Evolutionary conservation across 805 yeast genomes (phyloP).

Genomic region (Suhomyces prunicola): DNA sequence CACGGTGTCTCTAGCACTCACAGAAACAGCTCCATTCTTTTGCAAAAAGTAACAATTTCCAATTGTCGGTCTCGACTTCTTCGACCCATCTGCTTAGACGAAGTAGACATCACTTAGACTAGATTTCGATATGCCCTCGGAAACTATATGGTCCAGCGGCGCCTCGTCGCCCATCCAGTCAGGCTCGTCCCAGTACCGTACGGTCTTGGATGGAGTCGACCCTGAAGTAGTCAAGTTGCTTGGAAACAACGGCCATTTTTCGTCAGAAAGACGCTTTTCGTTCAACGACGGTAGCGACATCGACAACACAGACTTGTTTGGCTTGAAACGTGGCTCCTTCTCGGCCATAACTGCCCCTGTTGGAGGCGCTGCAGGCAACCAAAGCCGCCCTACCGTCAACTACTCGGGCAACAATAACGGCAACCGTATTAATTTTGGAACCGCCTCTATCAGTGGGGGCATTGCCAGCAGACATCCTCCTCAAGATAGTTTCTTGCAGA

Average conservation of each 20-base stretch:
- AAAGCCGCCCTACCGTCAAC: conserved; percentile 12
- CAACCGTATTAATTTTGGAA: conserved; percentile 43
- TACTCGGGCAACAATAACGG: conserved; percentile 20
- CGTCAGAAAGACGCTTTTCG: conserved; percentile 35
- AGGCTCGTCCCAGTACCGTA: conserved; percentile 24
- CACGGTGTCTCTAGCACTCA: neutral
- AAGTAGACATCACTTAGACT: no score
- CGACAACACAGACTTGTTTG: conserved; percentile 39
- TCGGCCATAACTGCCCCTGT: conserved; percentile 48
- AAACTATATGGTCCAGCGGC: conserved; percentile 40
- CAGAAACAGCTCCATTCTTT: neutral
- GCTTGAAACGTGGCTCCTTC: conserved; percentile 46
- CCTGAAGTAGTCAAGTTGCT: conserved; percentile 39
- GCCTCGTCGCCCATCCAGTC: conserved; percentile 10
- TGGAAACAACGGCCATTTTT: conserved; percentile 9
- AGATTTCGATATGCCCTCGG: conserved; percentile 27
- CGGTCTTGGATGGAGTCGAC: conserved; percentile 39
- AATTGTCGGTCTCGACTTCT: neutral
- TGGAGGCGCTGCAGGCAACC: conserved; percentile 18
- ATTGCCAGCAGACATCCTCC: conserved; percentile 46
- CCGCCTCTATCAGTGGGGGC: conserved; percentile 62
- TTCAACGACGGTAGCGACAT: conserved; percentile 43
- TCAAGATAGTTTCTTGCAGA: conserved; percentile 53
- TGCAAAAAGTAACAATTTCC: no score
- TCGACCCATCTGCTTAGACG: no score